Percentiles rank a stretch among this genome's conserved stretches.
Evolutionary conservation across 306 rosid species (phyloP).

Genomic region (Quercus suber): DNA sequence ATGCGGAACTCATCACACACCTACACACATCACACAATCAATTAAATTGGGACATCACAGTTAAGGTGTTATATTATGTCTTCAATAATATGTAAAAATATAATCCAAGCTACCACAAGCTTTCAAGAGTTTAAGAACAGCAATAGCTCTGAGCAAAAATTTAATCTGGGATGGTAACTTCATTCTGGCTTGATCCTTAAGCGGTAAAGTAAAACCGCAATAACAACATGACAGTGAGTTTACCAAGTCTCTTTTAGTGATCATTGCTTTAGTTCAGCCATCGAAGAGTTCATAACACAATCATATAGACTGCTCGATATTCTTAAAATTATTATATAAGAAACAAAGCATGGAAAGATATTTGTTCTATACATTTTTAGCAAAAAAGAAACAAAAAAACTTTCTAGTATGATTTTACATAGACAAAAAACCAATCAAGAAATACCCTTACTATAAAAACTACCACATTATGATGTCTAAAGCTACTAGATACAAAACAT

Average conservation of each 20-base stretch:
- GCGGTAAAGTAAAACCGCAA: neutral
- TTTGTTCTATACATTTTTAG: neutral
- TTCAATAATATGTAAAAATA: no score
- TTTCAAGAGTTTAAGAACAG: no score
- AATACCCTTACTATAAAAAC: neutral
- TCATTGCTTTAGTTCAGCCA: neutral
- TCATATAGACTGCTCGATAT: neutral
- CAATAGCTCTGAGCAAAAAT: neutral
- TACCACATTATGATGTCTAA: neutral
- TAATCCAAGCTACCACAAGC: no score
- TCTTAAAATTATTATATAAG: no score
- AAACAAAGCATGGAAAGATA: no score
- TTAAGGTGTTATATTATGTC: no score
- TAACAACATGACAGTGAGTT: neutral
- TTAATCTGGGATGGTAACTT: neutral
- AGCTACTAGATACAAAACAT: neutral
- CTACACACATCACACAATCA: no score
- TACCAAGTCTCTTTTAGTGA: neutral
- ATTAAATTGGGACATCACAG: no score
- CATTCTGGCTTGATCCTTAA: neutral
- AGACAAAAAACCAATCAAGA: neutral
- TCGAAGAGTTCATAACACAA: neutral
- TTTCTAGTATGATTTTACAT: neutral
- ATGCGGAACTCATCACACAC: no score
- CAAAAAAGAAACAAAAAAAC: neutral